Conservation (phyloP, 78 protist species). For the Planoprotostelium fungivorum region DNA sequence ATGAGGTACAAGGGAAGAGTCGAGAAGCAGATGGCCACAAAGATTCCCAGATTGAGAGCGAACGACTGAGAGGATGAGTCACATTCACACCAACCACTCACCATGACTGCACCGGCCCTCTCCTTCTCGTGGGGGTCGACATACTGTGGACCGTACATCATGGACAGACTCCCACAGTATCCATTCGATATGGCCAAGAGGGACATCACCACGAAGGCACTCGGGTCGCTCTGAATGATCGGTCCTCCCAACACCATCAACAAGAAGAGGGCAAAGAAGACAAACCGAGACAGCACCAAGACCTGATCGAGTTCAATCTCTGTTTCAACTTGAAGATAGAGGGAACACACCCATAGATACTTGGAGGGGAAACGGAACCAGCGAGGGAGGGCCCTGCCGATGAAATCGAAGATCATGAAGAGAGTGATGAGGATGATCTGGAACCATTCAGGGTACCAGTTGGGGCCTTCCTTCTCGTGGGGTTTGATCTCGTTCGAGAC, state of each 20-base stretch:
- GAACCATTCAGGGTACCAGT: slow-evolving; percentile 13
- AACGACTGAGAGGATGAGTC: slow-evolving; percentile 15
- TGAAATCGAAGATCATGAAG: slow-evolving; percentile 51
- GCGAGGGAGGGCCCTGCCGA: slow-evolving; percentile 40
- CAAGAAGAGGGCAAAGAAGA: slow-evolving; percentile 46
- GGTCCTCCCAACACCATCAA: slow-evolving; percentile 28
- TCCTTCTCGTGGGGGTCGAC: slow-evolving; percentile 55
- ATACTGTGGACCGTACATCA: slow-evolving; percentile 64
- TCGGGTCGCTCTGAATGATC: slow-evolving; percentile 1
- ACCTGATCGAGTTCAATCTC: slow-evolving; percentile 6
- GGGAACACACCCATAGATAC: slow-evolving; percentile 37
- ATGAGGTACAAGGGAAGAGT: slow-evolving; percentile 16
- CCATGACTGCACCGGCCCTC: slow-evolving; percentile 45
- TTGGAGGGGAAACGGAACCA: slow-evolving; percentile 39
- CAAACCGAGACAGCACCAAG: slow-evolving; percentile 21
- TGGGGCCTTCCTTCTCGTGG: neutral
- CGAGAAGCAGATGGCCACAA: slow-evolving; percentile 35
- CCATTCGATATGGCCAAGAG: slow-evolving; percentile 37
- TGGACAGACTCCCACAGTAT: slow-evolving; percentile 55
- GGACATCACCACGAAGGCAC: slow-evolving; percentile 29
- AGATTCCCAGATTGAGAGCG: slow-evolving; percentile 52
- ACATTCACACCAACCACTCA: neutral
- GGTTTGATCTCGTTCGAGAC: slow-evolving; percentile 9
- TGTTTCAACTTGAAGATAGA: too few species aligned
- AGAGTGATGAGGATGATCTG: neutral